Evolutionary conservation across 75 land plant species (phyloP).

Genomic region (Isoetes taiwanensis): DNA sequence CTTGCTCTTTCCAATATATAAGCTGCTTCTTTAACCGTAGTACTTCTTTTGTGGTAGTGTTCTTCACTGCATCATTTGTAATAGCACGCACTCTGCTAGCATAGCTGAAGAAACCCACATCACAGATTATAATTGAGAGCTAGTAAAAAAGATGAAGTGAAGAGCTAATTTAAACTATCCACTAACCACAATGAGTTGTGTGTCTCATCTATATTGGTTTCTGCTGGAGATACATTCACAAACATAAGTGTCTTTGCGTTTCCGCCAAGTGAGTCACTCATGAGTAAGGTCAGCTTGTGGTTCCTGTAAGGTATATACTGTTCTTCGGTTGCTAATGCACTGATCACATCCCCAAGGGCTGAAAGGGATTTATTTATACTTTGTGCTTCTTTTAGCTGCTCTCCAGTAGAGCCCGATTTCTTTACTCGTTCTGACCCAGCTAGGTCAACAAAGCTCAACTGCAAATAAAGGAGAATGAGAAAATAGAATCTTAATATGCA

Average conservation of each 20-base stretch:
- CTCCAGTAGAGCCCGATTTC: conserved; percentile 68
- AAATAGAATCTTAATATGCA: background rate
- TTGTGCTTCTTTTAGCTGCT: conserved; percentile 63
- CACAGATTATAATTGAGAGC: too few relatives aligned
- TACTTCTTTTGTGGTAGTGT: conserved; percentile 75
- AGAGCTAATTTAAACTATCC: too few relatives aligned
- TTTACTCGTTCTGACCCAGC: conserved; percentile 78
- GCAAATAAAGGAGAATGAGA: background rate
- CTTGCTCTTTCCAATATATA: conserved; percentile 78
- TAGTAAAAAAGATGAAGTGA: too few relatives aligned
- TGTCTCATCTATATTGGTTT: conserved; percentile 1
- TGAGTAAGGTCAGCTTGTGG: conserved; percentile 8
- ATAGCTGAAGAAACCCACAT: too few relatives aligned
- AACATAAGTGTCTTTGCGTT: conserved; percentile 6
- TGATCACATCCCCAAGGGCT: conserved; percentile 72
- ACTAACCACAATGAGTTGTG: background rate
- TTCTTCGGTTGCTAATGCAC: conserved; percentile 43
- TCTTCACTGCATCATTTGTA: conserved; percentile 80
- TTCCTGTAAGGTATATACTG: conserved; percentile 1
- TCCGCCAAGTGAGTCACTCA: conserved; percentile 5
- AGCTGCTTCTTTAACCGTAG: conserved; percentile 67
- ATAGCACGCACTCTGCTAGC: conserved; percentile 88
- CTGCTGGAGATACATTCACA: conserved; percentile 6
- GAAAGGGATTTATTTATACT: conserved; percentile 74
- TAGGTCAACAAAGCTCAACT: conserved; percentile 61